Conservation (phyloP, 75 land plant species). For the Azolla pinnata region DNA sequence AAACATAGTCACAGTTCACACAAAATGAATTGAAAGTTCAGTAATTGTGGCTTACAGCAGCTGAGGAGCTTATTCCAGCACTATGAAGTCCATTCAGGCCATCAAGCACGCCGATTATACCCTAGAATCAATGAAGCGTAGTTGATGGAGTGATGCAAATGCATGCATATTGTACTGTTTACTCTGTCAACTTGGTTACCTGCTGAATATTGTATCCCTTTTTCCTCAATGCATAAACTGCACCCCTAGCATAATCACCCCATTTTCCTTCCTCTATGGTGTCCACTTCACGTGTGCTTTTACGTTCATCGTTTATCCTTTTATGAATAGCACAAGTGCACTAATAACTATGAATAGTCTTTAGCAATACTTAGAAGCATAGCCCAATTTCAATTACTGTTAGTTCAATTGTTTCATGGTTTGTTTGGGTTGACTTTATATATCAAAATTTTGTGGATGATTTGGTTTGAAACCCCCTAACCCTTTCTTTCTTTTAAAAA, state of each 20-base stretch:
- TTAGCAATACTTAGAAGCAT: too few species aligned
- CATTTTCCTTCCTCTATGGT: conserved; percentile 41
- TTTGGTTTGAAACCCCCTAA: too few species aligned
- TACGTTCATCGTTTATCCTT: background rate
- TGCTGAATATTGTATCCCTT: conserved; percentile 34
- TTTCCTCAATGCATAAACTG: conserved; percentile 59
- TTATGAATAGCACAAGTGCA: background rate
- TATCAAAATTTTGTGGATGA: too few species aligned
- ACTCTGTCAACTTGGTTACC: conserved; percentile 24
- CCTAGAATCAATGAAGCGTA: too few species aligned
- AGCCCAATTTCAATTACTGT: too few species aligned
- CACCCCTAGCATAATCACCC: conserved; percentile 86
- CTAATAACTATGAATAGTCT: background rate
- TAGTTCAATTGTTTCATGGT: too few species aligned
- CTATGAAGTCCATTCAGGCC: conserved; percentile 85
- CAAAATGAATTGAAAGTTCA: background rate
- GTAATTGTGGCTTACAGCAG: conserved; percentile 58
- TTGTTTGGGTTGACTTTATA: too few species aligned
- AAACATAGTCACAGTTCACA: too few species aligned
- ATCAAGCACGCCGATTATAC: conserved; percentile 65
- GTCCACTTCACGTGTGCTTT: background rate
- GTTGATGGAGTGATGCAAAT: too few species aligned
- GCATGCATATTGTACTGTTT: too few species aligned
- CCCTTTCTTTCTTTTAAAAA: too few species aligned
- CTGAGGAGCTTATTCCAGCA: conserved; percentile 97